Evolutionary conservation across 2,329 filamentous ascomycete genomes (phyloP).

Genomic region (Blastomyces parvus): DNA sequence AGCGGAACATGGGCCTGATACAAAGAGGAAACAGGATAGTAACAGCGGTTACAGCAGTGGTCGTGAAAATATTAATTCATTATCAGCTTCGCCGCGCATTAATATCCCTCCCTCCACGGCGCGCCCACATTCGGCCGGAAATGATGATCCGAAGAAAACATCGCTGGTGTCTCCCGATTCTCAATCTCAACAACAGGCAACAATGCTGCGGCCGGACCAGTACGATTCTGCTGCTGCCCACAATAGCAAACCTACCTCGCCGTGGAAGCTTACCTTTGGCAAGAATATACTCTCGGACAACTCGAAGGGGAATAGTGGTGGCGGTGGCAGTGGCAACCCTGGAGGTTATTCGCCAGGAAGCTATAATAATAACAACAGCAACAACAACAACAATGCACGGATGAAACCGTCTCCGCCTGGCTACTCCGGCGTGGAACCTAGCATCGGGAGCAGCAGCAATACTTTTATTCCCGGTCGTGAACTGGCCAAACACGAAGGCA

Average conservation of each 20-base stretch:
- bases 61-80: conserved; percentile 1
- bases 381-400: conserved; percentile 17
- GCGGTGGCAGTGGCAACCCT: conserved; percentile 14
- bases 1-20: not conserved
- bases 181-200: not conserved
- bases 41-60: not conserved
- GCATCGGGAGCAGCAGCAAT: conserved; percentile 10
- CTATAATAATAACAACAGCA: conserved; percentile 11
- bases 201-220: conserved; percentile 8
- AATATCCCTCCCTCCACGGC: not conserved
- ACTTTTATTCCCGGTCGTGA: not conserved
- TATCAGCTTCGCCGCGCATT: not conserved
- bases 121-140: not conserved
- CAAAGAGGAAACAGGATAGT: not conserved
- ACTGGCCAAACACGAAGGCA: conserved; percentile 15
- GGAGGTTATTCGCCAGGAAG: conserved; percentile 18
- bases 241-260: conserved; percentile 27
- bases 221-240: conserved; percentile 10
- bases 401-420: conserved; percentile 21
- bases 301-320: conserved; percentile 18
- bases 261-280: conserved; percentile 29
- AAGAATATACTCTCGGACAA: conserved; percentile 21
- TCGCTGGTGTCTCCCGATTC: not conserved
- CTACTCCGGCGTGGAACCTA: conserved; percentile 7
- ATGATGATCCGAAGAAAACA: not conserved